Percentiles rank a stretch among this genome's conserved stretches.
Conservation (phyloP, 2,329 filamentous ascomycete genomes). For the Ilyonectria robusta region DNA sequence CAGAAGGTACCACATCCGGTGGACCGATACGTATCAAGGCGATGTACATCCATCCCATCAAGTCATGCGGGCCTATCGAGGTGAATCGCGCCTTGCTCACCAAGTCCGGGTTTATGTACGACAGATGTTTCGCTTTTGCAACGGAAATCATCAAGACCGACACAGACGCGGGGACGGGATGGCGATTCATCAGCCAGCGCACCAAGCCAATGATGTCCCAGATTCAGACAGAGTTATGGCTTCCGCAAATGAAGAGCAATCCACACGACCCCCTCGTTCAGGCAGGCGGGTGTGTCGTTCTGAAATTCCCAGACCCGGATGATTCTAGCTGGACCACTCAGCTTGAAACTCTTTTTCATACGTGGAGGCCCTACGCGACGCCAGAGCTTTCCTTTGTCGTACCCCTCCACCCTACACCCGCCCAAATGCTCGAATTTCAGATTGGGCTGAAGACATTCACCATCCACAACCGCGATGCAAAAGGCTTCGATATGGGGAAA, state of each 20-base stretch:
- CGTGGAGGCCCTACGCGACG: too few species aligned
- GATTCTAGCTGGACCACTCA: not conserved
- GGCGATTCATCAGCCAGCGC: slow-evolving; percentile 49
- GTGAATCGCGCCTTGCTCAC: slow-evolving; percentile 40
- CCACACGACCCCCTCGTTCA: not conserved
- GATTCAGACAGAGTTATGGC: slow-evolving; percentile 35
- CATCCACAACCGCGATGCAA: slow-evolving; percentile 32
- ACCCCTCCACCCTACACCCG: not conserved
- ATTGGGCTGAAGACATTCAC: slow-evolving; percentile 19
- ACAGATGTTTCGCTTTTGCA: slow-evolving; percentile 49
- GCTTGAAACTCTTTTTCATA: too few species aligned
- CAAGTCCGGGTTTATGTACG: slow-evolving; percentile 45
- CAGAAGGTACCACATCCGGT: slow-evolving; percentile 6
- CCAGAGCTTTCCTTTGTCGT: not conserved
- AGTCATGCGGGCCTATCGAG: slow-evolving; percentile 48
- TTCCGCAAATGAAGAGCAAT: not conserved
- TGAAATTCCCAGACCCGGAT: not conserved
- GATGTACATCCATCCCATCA: slow-evolving; percentile 39
- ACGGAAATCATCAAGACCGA: slow-evolving; percentile 39
- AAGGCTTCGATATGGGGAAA: slow-evolving; percentile 25
- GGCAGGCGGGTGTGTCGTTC: not conserved
- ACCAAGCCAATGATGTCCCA: slow-evolving; percentile 39
- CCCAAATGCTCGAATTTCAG: not conserved
- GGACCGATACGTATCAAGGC: slow-evolving; percentile 30
- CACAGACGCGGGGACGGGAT: slow-evolving; percentile 21